Evolutionary conservation across 345 rosid genomes (phyloP).

Genomic region (Hibiscus syriacus): DNA sequence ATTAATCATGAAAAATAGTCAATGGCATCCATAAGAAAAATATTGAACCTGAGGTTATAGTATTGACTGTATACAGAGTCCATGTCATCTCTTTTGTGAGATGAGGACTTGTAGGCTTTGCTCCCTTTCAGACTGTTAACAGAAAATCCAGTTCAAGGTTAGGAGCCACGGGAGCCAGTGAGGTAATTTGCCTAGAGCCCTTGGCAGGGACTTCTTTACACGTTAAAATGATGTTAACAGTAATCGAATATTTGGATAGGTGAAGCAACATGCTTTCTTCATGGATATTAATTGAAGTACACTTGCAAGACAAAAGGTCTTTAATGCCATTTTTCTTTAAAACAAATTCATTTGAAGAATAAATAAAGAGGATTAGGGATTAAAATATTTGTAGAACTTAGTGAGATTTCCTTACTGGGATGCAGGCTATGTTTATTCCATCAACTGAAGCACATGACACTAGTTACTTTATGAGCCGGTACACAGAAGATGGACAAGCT

Average conservation of each 20-base stretch:
- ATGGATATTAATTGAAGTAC: conserved; percentile 92
- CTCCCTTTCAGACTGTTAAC: conserved; percentile 59
- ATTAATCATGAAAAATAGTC: background rate
- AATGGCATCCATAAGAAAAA: background rate
- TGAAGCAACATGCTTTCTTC: conserved; percentile 77
- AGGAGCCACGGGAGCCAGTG: conserved; percentile 83
- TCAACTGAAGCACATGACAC: conserved; percentile 75
- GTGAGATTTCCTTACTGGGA: conserved; percentile 10
- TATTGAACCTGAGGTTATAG: background rate
- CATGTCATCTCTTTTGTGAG: background rate
- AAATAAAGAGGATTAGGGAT: background rate
- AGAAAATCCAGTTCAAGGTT: conserved; percentile 81
- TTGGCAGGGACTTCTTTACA: conserved; percentile 6
- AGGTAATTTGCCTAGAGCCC: conserved; percentile 39
- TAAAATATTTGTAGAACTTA: conserved; percentile 9
- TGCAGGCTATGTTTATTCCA: conserved; percentile 95
- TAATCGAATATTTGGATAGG: conserved; percentile 39
- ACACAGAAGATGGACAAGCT: conserved; percentile 71
- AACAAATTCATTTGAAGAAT: background rate
- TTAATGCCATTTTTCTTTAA: background rate
- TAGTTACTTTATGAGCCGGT: conserved; percentile 88
- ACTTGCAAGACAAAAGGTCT: conserved; percentile 87
- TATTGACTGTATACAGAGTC: background rate
- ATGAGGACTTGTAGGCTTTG: background rate
- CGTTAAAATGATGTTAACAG: background rate